Conservation (phyloP, 345 rosid species). For the Citrus sinensis region DNA sequence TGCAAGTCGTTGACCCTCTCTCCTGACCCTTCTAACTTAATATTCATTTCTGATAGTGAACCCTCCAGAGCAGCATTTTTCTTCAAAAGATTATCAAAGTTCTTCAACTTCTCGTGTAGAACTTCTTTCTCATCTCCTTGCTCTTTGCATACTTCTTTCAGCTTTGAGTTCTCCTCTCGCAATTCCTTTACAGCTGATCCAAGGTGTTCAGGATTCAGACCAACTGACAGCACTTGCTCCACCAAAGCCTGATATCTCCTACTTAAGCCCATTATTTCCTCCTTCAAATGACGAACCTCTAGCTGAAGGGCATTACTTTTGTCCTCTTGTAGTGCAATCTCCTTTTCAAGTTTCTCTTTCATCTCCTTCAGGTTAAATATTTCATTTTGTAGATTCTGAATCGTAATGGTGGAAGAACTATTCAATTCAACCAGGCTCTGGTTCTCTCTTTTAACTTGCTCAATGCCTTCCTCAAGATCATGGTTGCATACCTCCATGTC, state of each 20-base stretch:
- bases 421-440: constrained; percentile 42
- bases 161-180: constrained; percentile 60
- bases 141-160: constrained; percentile 47
- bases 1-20: constrained; percentile 55
- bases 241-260: constrained; percentile 48
- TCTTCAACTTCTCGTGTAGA: constrained; percentile 50
- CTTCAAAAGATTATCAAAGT: constrained; percentile 48
- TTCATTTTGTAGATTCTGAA: constrained; percentile 46
- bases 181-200: constrained; percentile 57
- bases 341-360: constrained; percentile 71
- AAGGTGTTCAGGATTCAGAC: constrained; percentile 54
- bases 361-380: constrained; percentile 51
- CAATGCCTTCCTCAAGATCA: constrained; percentile 52
- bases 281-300: constrained; percentile 68
- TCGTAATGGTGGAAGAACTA: constrained; percentile 44
- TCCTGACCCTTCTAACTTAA: constrained; percentile 60
- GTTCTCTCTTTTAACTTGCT: constrained; percentile 49
- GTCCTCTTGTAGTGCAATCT: constrained; percentile 50
- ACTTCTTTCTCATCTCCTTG: constrained; percentile 44
- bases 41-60: constrained; percentile 69
- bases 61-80: constrained; percentile 61
- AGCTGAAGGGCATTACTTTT: constrained; percentile 63
- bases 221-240: constrained; percentile 62
- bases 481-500: constrained; percentile 47
- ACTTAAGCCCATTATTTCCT: constrained; percentile 58